Evolutionary conservation across 1,139 yeast species (phyloP), one percentile per base, ranked within the genome.

Genomic region (Zygosaccharomyces pseudobailii): DNA sequence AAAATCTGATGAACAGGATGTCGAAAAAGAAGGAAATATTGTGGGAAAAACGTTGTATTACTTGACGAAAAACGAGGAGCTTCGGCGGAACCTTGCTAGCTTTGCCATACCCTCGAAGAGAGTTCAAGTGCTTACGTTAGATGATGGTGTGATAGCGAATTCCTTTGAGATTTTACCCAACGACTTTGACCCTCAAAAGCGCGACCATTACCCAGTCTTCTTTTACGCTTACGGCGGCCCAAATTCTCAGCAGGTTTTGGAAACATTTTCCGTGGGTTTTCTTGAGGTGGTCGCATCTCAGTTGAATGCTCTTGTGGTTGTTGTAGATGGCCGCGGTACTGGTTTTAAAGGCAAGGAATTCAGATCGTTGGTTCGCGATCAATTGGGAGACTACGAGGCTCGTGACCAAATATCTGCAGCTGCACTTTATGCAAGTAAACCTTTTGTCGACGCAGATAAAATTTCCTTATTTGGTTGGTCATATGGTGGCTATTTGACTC

Each of bases 391-490:
- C 53, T 78, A 73, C 57, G 94, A 85, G 62, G 84, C 87, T 3
- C 61, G 70, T 30, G 94, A 85, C 63, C 90, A 85, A 65, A 80
- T 85, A 27, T 68, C 76, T 0, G 87, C 89, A 4, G 92, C 86
- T 1, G 75, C 75, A 51, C 53, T 72, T 2, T 85, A 87, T 81
- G 69, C 75, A 1, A 44, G 67, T 6, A 75, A 75, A 51, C 55
- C 74, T 2, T 85, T 78, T 57, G 83, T 84, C 36, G 87, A 85
- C 62, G 59, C 68, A 6, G 69, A 71, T 3, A 72, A 79, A 53
- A 78, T 84, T 9, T 87, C 87, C 1, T 78, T 85, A 45, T 85
- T 88, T 82, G 94, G 94, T 5, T 85, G 92, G 90, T 83, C 89
- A 2, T 85, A 84, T 60, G 94, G 94, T 49, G 94, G 92, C 0